Conservation (phyloP, 2,329 filamentous ascomycete genomes). For the Rutstroemia sp. region DNA sequence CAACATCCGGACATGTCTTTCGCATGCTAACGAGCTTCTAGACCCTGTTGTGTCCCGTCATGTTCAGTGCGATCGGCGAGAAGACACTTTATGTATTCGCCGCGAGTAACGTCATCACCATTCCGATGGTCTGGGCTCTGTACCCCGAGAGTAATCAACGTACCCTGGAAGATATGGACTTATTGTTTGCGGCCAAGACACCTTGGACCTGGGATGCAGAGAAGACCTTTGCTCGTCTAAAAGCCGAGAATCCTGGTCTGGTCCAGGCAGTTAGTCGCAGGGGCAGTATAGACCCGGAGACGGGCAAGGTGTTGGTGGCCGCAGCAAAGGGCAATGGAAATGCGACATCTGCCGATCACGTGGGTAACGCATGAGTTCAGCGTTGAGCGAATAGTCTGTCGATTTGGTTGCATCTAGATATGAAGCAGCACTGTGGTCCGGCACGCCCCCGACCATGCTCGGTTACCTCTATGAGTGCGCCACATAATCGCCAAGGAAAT, state of each 20-base stretch:
- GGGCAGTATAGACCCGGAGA: too few relatives aligned
- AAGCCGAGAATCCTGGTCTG: slow-evolving; percentile 49
- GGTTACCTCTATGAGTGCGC: too few relatives aligned
- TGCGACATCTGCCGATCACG: too few relatives aligned
- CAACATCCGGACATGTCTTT: slow-evolving; percentile 31
- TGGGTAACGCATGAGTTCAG: too few relatives aligned
- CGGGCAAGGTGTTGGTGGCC: too few relatives aligned
- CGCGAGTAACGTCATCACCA: slow-evolving; percentile 15
- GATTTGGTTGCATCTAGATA: too few relatives aligned
- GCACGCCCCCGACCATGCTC: too few relatives aligned
- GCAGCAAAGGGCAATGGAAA: too few relatives aligned
- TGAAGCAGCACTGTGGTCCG: too few relatives aligned
- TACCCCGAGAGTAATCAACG: slow-evolving; percentile 46
- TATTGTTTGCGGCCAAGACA: slow-evolving; percentile 60
- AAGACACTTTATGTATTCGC: slow-evolving; percentile 61
- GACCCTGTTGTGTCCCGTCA: slow-evolving; percentile 40
- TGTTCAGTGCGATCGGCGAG: slow-evolving; percentile 44
- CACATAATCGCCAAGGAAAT: too few relatives aligned
- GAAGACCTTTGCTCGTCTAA: slow-evolving; percentile 53
- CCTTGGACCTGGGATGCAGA: slow-evolving; percentile 68
- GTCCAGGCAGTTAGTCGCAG: slow-evolving; percentile 29
- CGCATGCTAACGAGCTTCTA: slow-evolving; percentile 40
- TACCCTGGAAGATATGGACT: slow-evolving; percentile 43
- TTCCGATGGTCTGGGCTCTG: slow-evolving; percentile 37
- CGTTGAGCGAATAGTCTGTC: too few relatives aligned